These are phyloP conservation scores for Aureobasidium leucospermi DNA, from an alignment of 2,329 filamentous ascomycete species.

Conservation along the genomic window DNA sequence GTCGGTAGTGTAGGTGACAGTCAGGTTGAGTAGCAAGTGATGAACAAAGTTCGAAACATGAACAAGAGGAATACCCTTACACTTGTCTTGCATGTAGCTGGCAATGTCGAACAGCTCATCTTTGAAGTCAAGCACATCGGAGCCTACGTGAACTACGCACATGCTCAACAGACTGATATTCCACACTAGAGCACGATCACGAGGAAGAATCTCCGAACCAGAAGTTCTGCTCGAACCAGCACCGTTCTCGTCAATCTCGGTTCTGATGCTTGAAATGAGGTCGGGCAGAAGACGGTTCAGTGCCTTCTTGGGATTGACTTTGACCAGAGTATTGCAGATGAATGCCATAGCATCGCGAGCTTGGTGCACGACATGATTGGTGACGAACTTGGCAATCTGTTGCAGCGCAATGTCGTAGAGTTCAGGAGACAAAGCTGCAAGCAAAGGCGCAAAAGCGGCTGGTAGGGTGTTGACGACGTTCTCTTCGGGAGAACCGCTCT, in stretches of 20 bases:
- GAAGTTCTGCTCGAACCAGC: conserved; percentile 92
- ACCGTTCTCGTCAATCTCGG: conserved; percentile 93
- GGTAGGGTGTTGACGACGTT: conserved; percentile 94
- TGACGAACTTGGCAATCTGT: conserved; percentile 86
- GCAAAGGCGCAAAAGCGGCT: conserved; percentile 80
- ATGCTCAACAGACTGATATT: conserved; percentile 95
- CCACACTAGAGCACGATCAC: conserved; percentile 91
- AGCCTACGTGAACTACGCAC: conserved; percentile 93
- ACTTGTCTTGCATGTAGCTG: conserved; percentile 92
- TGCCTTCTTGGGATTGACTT: conserved; percentile 89
- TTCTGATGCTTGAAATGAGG: conserved; percentile 83
- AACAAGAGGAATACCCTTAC: conserved; percentile 85
- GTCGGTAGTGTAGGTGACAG: conserved; percentile 88
- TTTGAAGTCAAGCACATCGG: conserved; percentile 81
- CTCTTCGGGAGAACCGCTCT: conserved; percentile 88
- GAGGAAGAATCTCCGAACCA: conserved; percentile 84
- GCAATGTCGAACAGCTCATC: conserved; percentile 85
- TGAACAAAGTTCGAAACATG: conserved; percentile 98
- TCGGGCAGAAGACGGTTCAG: conserved; percentile 86
- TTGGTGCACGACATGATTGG: conserved; percentile 92
- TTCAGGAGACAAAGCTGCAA: conserved; percentile 84
- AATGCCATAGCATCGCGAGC: conserved; percentile 97
- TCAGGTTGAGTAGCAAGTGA: conserved; percentile 88
- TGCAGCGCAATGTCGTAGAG: conserved; percentile 87
- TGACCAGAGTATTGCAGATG: conserved; percentile 93